Evolutionary conservation across 2,329 filamentous ascomycete species (phyloP).

Genomic region (Pseudogymnoascus sp.): DNA sequence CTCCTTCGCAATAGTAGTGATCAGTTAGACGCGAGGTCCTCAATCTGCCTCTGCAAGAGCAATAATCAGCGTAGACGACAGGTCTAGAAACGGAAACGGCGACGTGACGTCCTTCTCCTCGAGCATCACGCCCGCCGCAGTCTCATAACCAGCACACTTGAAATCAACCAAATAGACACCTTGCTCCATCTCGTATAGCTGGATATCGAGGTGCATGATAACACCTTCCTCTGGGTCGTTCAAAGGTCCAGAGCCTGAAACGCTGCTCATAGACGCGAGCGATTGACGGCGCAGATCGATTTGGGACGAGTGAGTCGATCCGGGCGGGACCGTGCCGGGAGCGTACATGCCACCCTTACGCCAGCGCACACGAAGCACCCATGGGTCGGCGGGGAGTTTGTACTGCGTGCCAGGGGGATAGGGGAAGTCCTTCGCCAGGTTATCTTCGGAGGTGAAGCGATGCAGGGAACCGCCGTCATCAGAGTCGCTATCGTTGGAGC

Average conservation of each 20-base stretch:
- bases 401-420: constrained; percentile 56
- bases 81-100: constrained; percentile 91
- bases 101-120: constrained; percentile 94
- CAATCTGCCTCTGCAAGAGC: constrained; percentile 77
- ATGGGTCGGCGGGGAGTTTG: constrained; percentile 83
- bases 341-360: constrained; percentile 67
- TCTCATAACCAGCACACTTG: constrained; percentile 96
- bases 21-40: constrained; percentile 75
- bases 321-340: constrained; percentile 39
- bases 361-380: constrained; percentile 89
- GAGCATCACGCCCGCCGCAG: constrained; percentile 59
- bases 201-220: constrained; percentile 93
- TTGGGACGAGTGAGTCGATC: constrained; percentile 39
- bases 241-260: constrained; percentile 24
- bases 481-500: constrained; percentile 26
- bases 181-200: constrained; percentile 88
- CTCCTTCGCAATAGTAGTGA: constrained; percentile 83
- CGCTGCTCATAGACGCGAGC: constrained; percentile 27
- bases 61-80: constrained; percentile 86
- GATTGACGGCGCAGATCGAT: constrained; percentile 37
- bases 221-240: constrained; percentile 36
- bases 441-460: constrained; percentile 28
- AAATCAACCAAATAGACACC: constrained; percentile 96
- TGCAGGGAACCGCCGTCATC: constrained; percentile 31
- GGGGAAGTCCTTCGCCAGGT: background rate